Base-by-base conservation (phyloP, 345 rosid species). In the Ceriops decandra region DNA sequence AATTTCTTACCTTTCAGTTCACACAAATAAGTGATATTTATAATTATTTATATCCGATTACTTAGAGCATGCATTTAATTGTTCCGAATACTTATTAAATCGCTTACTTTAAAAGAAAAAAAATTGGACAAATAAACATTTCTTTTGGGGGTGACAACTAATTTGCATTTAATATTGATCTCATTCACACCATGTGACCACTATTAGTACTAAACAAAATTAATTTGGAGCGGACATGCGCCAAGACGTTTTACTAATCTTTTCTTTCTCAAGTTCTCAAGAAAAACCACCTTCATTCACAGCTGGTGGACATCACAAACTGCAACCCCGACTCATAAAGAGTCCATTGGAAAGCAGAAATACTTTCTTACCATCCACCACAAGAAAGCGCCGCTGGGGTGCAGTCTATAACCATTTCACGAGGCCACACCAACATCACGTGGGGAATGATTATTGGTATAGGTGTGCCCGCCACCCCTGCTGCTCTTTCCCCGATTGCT, bases 401-500 rank as follows among this genome's bases (percentile, higher is more conserved):
- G 22, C 28, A 26, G 28, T 38, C 13, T 10, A 20, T 47, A 17
- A 20, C 21, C 7, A 11, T 49, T 6, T 81, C 72, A 87, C 2
- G 89, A 84, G 42, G 82, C 76, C 32, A 80, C 87, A 51, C 90
- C 87, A 28, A 74, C 82, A 70, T 83, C 87, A 3, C 76, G 76
- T 15, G 84, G 81, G 49, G 80, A 71, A 70, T 84, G 83, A 66
- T 81, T 76, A 64, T 72, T 74, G 72, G 77, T 77, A 62, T 80
- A 79, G 52, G 77, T 33, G 19, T 82, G 76, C 11, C 86, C 86
- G 63, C 91, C 85, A 15, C 90, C 83, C 54, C 88, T 72, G 52
- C 82, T 76, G 5, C 91, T 86, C 69, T 89, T 81, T 70, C 91
- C 89, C 51, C 88, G 75, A 75, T 76, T 86, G 82, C 81, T 86